These are phyloP conservation scores for Discostella pseudostelligera DNA, from an alignment of 108 stramenopile genomes.

Conservation along the genomic window DNA sequence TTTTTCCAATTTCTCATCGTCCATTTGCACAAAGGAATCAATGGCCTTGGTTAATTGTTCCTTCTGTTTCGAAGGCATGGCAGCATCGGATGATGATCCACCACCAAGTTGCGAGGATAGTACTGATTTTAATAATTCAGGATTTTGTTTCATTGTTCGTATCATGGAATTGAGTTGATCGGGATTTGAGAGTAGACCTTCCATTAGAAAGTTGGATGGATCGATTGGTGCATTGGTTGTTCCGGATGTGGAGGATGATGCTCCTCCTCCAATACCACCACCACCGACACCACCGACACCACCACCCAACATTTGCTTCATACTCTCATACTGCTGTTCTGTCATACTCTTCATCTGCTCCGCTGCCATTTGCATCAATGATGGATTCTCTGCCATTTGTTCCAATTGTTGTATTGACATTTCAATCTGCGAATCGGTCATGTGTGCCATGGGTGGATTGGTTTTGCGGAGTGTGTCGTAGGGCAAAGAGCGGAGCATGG, in stretches of 20 bases:
- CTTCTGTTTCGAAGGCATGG: slow-evolving; percentile 39
- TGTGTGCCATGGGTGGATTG: slow-evolving; percentile 71
- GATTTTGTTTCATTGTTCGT: slow-evolving; percentile 70
- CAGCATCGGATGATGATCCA: no score
- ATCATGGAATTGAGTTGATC: slow-evolving; percentile 63
- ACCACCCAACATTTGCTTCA: slow-evolving; percentile 36
- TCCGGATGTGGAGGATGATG: slow-evolving; percentile 9
- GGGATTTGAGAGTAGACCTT: slow-evolving; percentile 54
- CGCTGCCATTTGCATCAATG: slow-evolving; percentile 66
- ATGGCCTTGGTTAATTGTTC: slow-evolving; percentile 61
- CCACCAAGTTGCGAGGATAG: slow-evolving; percentile 26
- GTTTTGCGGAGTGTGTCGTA: slow-evolving; percentile 44
- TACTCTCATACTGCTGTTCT: slow-evolving; percentile 55
- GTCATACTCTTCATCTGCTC: slow-evolving; percentile 67
- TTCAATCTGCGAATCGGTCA: slow-evolving; percentile 67
- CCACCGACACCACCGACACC: slow-evolving; percentile 1
- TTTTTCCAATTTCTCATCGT: slow-evolving; percentile 62
- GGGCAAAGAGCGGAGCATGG: slow-evolving; percentile 54
- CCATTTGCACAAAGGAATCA: slow-evolving; percentile 66
- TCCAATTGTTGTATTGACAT: slow-evolving; percentile 66
- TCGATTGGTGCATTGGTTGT: slow-evolving; percentile 23
- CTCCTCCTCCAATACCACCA: slow-evolving; percentile 2
- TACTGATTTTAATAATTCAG: slow-evolving; percentile 67
- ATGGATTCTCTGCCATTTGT: slow-evolving; percentile 69
- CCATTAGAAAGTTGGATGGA: slow-evolving; percentile 56